A percentile compares a stretch with the other conserved stretches of the same genome.
phyloP scores from a whole-genome alignment of 106 monocot genomes.

The Iris macrosiphon region DNA sequence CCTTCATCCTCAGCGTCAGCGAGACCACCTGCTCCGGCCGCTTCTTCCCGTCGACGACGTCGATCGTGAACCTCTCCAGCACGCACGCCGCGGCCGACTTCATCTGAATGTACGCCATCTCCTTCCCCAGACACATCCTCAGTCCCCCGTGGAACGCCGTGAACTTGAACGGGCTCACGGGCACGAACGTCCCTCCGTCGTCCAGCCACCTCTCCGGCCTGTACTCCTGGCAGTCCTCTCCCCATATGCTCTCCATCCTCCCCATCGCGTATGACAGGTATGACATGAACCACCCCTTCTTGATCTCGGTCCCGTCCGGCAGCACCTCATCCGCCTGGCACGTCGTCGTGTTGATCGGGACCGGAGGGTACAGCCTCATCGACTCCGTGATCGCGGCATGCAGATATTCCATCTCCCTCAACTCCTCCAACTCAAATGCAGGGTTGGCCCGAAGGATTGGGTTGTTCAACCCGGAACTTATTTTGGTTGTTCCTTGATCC shows the following conservation, averaged over 20 bases:
- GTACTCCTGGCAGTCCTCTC: constrained; percentile 14
- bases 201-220: constrained; percentile 29
- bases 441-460: not conserved
- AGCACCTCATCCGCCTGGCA: constrained; percentile 16
- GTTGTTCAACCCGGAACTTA: no score
- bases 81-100: constrained; percentile 21
- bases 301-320: constrained; percentile 28
- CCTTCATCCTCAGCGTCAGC: constrained; percentile 18
- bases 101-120: constrained; percentile 37
- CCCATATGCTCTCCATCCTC: constrained; percentile 22
- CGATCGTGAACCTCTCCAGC: constrained; percentile 15
- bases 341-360: constrained; percentile 1
- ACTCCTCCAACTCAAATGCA: constrained; percentile 6
- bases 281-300: constrained; percentile 22
- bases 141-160: constrained; percentile 27
- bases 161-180: constrained; percentile 25
- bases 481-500: no score
- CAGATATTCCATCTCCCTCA: constrained; percentile 33
- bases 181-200: constrained; percentile 8
- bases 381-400: constrained; percentile 29
- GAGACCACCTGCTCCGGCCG: not conserved
- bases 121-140: constrained; percentile 37
- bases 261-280: constrained; percentile 35
- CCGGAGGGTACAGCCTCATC: constrained; percentile 38
- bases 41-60: constrained; percentile 13